Evolutionary conservation across 805 yeast species (phyloP), one percentile per base, ranked within the genome.

Genomic region (Lipomyces mesembrius): DNA sequence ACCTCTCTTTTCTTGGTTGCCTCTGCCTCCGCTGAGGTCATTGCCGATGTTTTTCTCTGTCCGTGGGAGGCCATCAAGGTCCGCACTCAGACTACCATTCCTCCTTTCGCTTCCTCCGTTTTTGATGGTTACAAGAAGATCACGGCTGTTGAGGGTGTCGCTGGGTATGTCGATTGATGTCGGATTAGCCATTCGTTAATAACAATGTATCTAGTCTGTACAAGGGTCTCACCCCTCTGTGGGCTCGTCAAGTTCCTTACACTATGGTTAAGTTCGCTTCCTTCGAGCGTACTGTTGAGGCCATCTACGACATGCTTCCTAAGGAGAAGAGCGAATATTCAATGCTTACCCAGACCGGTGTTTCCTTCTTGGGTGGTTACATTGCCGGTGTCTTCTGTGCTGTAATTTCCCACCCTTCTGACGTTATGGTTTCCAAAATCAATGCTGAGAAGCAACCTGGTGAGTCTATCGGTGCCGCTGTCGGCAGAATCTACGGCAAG

Each of bases 341-440:
- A 12, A 79, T 87, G 55, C 72, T 88, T 55, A 88, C 89, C 75
- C 98, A 95, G 80, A 94, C 97, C 27, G 96, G 97, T 61, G 97
- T 95, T 53, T 91, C 97, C 29, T 95, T 94, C 82, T 82, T 88
- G 59, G 97, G 97, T 79, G 98, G 99, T 77, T 94, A 94, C 81
- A 85, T 94, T 76, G 99, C 98, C 11, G 99, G 98, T 88, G 88
- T 95, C 64, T 86, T 93, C 82, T 94, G 98, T 83, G 98, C 99
- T 7, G 81, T 90, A 61, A 95, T 93, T 20, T 93, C 98, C 34
- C 98, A 95, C 79, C 99, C 99, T 25, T 98, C 98, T n/a, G 99
- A 94, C 79, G 98, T 94, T 43, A 88, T 95, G 97, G 98, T 94
- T 32, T 90, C 97, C 59, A 91, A 92, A 84, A 87, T 95, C 75